These are phyloP conservation scores for Pyrenochaeta sp. DNA, from an alignment of 2,329 filamentous ascomycete species.

Conservation along the genomic window DNA sequence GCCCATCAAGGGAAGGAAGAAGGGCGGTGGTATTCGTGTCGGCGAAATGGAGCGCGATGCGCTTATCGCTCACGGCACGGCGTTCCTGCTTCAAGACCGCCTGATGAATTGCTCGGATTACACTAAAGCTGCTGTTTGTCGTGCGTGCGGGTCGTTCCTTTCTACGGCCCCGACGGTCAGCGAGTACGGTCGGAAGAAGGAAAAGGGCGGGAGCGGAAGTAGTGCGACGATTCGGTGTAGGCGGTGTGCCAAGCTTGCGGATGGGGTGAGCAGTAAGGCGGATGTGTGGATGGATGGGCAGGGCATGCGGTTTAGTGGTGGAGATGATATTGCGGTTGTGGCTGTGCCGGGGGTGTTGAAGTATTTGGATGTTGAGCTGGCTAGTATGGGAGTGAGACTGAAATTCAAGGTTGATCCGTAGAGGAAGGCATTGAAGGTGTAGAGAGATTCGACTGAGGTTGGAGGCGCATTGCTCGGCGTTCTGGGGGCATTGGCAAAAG, in stretches of 20 bases:
- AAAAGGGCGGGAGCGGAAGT: constrained; percentile 64
- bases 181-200: constrained; percentile 65
- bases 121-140: constrained; percentile 87
- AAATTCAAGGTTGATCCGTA: constrained; percentile 80
- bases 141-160: constrained; percentile 87
- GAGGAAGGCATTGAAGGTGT: not conserved
- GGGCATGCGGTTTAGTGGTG: constrained; percentile 84
- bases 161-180: constrained; percentile 80
- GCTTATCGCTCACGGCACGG: constrained; percentile 91
- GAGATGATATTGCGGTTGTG: constrained; percentile 88
- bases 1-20: constrained; percentile 95
- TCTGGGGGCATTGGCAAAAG: not conserved
- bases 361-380: constrained; percentile 93
- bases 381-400: constrained; percentile 94
- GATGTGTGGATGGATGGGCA: constrained; percentile 88
- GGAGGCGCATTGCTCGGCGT: constrained; percentile 1
- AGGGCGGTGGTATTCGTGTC: constrained; percentile 97
- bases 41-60: constrained; percentile 99
- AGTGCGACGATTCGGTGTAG: constrained; percentile 79
- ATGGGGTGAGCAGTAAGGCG: constrained; percentile 66
- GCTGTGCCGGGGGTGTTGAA: constrained; percentile 92
- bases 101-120: constrained; percentile 98
- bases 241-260: constrained; percentile 71
- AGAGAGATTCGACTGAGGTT: not conserved
- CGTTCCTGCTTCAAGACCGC: constrained; percentile 93